Percentiles rank a stretch among this genome's conserved stretches.
Evolutionary conservation across 1,284 basidiomycete species (phyloP).

Genomic region (Tranzscheliella williamsii): DNA sequence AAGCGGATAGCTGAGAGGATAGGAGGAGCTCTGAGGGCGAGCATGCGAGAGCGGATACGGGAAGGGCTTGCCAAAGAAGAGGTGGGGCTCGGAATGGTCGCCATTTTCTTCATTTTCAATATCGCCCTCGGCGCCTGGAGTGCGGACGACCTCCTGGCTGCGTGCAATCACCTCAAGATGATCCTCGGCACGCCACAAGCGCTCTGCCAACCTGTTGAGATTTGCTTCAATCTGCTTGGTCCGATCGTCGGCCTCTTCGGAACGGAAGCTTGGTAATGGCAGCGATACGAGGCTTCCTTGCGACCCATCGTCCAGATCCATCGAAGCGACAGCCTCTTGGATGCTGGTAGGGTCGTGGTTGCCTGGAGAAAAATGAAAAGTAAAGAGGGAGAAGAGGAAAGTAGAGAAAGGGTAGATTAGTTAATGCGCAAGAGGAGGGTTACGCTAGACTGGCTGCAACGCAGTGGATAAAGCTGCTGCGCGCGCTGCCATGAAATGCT

Average conservation of each 20-base stretch:
- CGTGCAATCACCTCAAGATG: constrained; percentile 39
- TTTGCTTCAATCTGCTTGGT: constrained; percentile 46
- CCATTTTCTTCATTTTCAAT: constrained; percentile 1
- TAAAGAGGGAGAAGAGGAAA: not conserved
- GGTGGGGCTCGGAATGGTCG: constrained; percentile 2
- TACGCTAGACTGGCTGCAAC: too few species aligned
- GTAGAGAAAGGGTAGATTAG: too few species aligned
- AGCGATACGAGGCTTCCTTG: constrained; percentile 29
- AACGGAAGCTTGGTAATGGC: constrained; percentile 46
- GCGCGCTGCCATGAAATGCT: constrained; percentile 1
- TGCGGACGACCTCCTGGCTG: constrained; percentile 34
- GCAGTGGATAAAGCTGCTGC: too few species aligned
- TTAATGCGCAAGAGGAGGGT: not conserved
- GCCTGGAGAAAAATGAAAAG: too few species aligned
- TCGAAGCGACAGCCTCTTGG: constrained; percentile 33
- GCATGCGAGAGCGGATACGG: constrained; percentile 56
- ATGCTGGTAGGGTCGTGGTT: too few species aligned
- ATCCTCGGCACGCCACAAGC: constrained; percentile 52
- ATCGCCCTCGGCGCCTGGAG: constrained; percentile 26
- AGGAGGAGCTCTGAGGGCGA: constrained; percentile 50
- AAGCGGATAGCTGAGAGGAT: constrained; percentile 58
- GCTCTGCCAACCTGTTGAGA: constrained; percentile 41
- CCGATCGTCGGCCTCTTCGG: constrained; percentile 18
- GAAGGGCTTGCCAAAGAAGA: constrained; percentile 43
- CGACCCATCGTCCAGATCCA: constrained; percentile 15